A percentile compares a stretch with the other conserved stretches of the same genome.
Evolutionary conservation across 306 rosid genomes (phyloP).

Genomic region (Gillenia trifoliata): DNA sequence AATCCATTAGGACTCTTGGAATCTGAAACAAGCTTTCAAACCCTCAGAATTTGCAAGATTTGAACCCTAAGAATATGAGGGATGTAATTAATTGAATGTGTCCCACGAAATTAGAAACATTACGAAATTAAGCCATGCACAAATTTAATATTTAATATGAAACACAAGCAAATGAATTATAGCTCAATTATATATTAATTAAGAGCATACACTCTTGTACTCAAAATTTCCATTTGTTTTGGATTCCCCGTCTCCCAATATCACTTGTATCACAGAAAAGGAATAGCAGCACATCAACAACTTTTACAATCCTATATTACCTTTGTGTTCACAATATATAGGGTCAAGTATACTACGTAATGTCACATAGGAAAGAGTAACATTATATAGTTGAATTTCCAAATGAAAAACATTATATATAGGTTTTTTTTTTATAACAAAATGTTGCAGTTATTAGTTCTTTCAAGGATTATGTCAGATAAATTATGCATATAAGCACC

Average conservation of each 20-base stretch:
- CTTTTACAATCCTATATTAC: not conserved
- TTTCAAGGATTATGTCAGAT: not conserved
- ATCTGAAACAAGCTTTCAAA: not conserved
- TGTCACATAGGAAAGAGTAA: too few species aligned
- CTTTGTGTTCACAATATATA: not conserved
- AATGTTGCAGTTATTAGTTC: not conserved
- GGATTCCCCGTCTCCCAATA: not conserved
- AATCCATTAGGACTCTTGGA: constrained; percentile 31
- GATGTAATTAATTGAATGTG: not conserved
- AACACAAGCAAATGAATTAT: not conserved
- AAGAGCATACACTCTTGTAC: not conserved
- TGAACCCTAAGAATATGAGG: not conserved
- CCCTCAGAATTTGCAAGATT: not conserved
- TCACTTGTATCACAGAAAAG: not conserved
- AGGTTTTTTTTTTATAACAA: too few species aligned
- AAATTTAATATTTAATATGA: not conserved
- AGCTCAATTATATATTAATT: not conserved
- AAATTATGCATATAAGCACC: not conserved
- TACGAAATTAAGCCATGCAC: not conserved
- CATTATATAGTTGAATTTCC: too few species aligned
- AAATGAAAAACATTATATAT: too few species aligned
- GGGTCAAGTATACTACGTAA: too few species aligned
- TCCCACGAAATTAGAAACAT: not conserved
- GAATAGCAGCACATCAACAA: not conserved
- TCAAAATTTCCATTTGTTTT: too few species aligned